These are phyloP conservation scores for Leucosporidium scottii DNA, from an alignment of 768 basidiomycete species.

Conservation along the genomic window DNA sequence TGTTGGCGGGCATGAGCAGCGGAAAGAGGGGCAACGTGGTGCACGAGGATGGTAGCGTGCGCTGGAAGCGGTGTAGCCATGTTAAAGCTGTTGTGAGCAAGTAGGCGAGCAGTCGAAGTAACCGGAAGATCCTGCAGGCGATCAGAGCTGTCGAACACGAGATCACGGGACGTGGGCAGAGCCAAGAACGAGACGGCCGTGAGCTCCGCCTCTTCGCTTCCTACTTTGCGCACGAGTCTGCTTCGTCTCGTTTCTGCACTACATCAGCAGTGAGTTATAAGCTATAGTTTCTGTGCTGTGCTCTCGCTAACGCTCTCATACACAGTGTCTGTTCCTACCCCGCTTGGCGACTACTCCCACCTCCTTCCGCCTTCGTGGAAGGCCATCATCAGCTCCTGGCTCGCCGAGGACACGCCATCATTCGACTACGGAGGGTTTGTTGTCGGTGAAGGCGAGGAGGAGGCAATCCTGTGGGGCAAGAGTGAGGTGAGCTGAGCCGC, in stretches of 20 bases:
- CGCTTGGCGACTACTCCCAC: conserved; percentile 46
- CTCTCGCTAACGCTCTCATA: background rate
- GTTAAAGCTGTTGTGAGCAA: no score
- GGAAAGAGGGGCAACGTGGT: background rate
- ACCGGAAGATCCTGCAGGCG: no score
- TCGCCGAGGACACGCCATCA: conserved; percentile 86
- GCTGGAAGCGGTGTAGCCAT: background rate
- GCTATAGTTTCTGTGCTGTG: no score
- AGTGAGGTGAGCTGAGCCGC: conserved; percentile 51
- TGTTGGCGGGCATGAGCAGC: background rate
- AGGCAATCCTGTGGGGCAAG: conserved; percentile 86
- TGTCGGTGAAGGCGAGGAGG: conserved; percentile 78
- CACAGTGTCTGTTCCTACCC: background rate
- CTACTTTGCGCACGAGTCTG: no score
- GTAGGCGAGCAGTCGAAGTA: no score
- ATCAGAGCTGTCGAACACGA: no score
- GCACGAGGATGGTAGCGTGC: conserved; percentile 2
- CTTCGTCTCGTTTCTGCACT: no score
- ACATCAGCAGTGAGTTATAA: no score
- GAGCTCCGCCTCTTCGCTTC: no score
- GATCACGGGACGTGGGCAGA: no score
- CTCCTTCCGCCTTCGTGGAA: conserved; percentile 94
- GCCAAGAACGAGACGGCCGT: no score
- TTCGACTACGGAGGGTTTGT: conserved; percentile 96
- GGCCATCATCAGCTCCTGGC: conserved; percentile 68